phyloP scores from a whole-genome alignment of 164 flowering plant genomes.

The Magnolia changhungtana region DNA sequence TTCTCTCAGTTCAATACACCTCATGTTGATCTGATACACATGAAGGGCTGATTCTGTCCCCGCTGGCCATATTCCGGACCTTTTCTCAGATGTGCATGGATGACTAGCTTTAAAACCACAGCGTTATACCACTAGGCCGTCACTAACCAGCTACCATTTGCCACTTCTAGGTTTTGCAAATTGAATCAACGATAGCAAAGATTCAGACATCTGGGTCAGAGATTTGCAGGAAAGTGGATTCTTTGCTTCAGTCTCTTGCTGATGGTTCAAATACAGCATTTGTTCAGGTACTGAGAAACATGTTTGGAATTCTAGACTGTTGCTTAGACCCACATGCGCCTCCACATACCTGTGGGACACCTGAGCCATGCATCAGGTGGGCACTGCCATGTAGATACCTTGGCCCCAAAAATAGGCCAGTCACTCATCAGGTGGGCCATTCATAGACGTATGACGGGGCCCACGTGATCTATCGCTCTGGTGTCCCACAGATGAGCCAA shows the following conservation, averaged over 20 bases:
- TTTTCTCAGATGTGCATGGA: not conserved
- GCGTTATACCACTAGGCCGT: not conserved
- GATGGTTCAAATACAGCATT: conserved; percentile 57
- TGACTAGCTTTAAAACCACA: not conserved
- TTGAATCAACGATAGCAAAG: conserved; percentile 52
- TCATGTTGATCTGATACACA: not conserved
- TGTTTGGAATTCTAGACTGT: too few species aligned
- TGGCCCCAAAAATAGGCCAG: too few species aligned
- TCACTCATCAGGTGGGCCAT: too few species aligned
- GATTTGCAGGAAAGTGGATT: conserved; percentile 43
- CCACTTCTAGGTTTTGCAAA: conserved; percentile 57
- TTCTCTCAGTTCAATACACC: not conserved
- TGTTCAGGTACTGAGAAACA: conserved; percentile 53
- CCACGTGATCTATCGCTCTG: too few species aligned
- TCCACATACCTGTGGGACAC: too few species aligned
- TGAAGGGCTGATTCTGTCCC: not conserved
- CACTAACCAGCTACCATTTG: conserved; percentile 27
- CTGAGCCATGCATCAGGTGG: too few species aligned
- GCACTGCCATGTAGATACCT: too few species aligned
- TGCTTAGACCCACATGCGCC: too few species aligned
- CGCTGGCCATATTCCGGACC: not conserved
- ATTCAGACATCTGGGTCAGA: conserved; percentile 41
- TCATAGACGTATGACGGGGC: too few species aligned
- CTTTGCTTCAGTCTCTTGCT: conserved; percentile 39
- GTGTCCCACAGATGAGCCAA: too few species aligned